These are phyloP conservation scores for Urochloa ruziziensis DNA, from an alignment of 176 grass and related monocot species.

Conservation along the genomic window DNA sequence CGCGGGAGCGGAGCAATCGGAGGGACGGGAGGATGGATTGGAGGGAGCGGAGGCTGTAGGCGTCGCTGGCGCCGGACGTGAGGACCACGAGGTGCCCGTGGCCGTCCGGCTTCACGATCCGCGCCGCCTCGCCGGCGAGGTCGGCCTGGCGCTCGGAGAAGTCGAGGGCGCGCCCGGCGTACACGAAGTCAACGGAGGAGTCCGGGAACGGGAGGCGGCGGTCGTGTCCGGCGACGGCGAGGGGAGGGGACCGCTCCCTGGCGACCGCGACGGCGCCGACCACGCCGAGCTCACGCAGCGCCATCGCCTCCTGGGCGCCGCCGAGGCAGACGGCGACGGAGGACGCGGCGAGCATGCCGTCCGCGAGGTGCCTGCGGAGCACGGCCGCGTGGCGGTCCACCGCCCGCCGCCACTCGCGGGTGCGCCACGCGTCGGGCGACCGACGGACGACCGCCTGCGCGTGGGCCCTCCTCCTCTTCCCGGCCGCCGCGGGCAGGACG, in stretches of 20 bases:
- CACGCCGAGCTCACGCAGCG: constrained; percentile 75
- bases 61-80: constrained; percentile 46
- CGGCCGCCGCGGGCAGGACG: background rate
- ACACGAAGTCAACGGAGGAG: constrained; percentile 54
- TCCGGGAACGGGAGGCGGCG: constrained; percentile 48
- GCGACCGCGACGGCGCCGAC: constrained; percentile 48
- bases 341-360: constrained; percentile 48
- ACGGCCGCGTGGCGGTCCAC: constrained; percentile 49
- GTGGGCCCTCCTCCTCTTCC: background rate
- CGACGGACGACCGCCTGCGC: background rate
- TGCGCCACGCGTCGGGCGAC: constrained; percentile 45
- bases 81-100: constrained; percentile 53
- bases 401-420: constrained; percentile 52
- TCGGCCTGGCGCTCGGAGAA: constrained; percentile 27
- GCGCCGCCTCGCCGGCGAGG: constrained; percentile 52
- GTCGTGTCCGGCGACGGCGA: constrained; percentile 39
- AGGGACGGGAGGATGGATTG: constrained; percentile 43
- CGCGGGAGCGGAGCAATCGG: constrained; percentile 39
- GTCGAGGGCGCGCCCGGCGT: constrained; percentile 50
- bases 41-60: constrained; percentile 61
- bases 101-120: constrained; percentile 42
- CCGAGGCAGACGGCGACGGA: constrained; percentile 51
- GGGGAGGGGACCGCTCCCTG: constrained; percentile 46
- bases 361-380: constrained; percentile 38
- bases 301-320: constrained; percentile 49